Base-by-base conservation (phyloP, 75 land plant species). In the Pinus tabuliformis region DNA sequence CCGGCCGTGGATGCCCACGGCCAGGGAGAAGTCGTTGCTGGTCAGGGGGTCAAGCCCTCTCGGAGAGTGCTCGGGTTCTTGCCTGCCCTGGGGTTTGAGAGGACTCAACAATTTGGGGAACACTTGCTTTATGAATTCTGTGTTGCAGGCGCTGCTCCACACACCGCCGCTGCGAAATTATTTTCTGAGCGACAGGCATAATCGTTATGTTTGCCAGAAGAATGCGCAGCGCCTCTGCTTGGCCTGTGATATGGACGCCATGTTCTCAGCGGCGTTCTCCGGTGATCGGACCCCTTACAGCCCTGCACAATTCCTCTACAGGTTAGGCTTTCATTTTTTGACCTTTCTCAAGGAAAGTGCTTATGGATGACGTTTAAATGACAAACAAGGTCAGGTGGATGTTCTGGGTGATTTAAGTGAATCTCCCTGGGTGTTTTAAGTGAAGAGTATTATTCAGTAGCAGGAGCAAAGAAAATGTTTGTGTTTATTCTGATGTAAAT, bases 121-220 rank as follows among this genome's bases (percentile, higher is more conserved):
- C 36, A 94, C 97, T n/a, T 94, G 97, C 76, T 94, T 92, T 61
- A 92, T 94, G 97, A 94, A 92, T 78, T 92, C 88, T 28, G 93
- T 94, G 54, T 75, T 94, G 63, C 97, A 94, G 62, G 95, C 95
- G 21, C 81, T 94, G 74, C 77, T 94, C n/a, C 97, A 94, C 73
- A 78, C 91, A 0, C 91, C 92, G 30, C 95, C 92, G 21, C 56
- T 94, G 68, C 74, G 91, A 72, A 90, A 88, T 62, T 90, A 90
- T 80, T 94, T 94, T 70, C 78, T 94, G 36, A 85, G 84, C 65
- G 92, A 84, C 62, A 81, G 88, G 58, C 97, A 92, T 62, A 90
- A 85, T 64, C 75, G 78, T 12, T 45, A 39, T 49, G 58, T 76
- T 0, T 90, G 92, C 74, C 79, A 77, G 61, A 62, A 74, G 28